A percentile compares a stretch with the other conserved stretches of the same genome.
Conservation (phyloP, 2,329 filamentous ascomycete species). For the Lomentospora prolificans region DNA sequence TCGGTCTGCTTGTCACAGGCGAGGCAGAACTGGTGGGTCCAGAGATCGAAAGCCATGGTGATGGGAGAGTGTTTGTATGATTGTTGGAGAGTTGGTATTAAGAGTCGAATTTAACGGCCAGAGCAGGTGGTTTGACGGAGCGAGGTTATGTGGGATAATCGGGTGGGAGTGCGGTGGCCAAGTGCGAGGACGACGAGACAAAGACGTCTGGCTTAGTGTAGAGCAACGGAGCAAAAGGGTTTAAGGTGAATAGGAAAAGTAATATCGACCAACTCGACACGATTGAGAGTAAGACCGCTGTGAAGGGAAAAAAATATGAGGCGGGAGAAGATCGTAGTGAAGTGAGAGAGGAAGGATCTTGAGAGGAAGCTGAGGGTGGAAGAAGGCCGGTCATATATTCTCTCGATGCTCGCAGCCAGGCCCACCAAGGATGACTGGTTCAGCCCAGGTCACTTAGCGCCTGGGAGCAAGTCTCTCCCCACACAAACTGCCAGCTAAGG, state of each 20-base stretch:
- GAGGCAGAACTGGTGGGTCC: constrained; percentile 89
- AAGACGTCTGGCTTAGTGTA: not conserved
- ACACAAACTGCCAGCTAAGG: not conserved
- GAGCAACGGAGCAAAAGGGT: not conserved
- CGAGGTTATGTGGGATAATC: not conserved
- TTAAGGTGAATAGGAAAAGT: not conserved
- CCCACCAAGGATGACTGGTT: constrained; percentile 4
- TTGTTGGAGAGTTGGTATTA: not conserved
- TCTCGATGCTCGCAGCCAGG: constrained; percentile 7
- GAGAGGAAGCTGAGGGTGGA: not conserved
- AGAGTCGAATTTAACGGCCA: not conserved
- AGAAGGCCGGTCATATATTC: constrained; percentile 6
- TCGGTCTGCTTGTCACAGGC: constrained; percentile 77
- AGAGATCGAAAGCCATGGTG: constrained; percentile 50
- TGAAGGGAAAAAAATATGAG: not conserved
- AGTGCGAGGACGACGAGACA: not conserved
- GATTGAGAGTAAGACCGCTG: not conserved
- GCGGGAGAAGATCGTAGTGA: not conserved
- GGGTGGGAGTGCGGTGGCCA: not conserved
- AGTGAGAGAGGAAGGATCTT: not conserved
- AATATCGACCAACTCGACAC: not conserved
- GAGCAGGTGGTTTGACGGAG: not conserved
- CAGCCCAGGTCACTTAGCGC: constrained; percentile 1
- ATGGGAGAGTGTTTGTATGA: not conserved
- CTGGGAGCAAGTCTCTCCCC: not conserved